Percentiles rank a stretch among this genome's conserved stretches.
phyloP scores from a whole-genome alignment of 2,329 filamentous ascomycete genomes.

The Aspergillus puulaauensis region DNA sequence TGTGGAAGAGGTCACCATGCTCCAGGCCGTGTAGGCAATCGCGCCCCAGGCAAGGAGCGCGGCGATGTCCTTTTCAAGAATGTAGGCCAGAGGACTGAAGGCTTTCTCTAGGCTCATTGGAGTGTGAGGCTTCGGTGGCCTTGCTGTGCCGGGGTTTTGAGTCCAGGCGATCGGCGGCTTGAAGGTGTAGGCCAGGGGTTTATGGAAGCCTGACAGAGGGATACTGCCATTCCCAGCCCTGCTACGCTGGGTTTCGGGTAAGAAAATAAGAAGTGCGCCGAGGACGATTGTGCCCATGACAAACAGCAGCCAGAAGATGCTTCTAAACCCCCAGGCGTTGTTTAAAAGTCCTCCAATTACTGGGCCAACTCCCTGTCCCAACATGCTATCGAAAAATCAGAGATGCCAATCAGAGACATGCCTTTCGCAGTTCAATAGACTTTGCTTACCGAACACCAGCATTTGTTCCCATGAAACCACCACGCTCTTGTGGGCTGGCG shows the following conservation, averaged over 20 bases:
- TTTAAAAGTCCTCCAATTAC: slow-evolving; percentile 42
- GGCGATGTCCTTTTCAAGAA: slow-evolving; percentile 49
- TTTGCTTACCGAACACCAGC: slow-evolving; percentile 26
- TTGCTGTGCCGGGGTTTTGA: neutral
- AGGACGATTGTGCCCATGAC: slow-evolving; percentile 36
- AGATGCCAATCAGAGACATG: neutral
- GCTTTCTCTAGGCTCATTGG: slow-evolving; percentile 34
- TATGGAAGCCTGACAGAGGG: slow-evolving; percentile 39
- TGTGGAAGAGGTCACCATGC: slow-evolving; percentile 50
- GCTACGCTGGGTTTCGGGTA: slow-evolving; percentile 42
- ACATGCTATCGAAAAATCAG: slow-evolving; percentile 34
- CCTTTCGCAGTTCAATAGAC: neutral
- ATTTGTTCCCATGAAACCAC: slow-evolving; percentile 39
- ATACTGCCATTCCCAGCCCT: slow-evolving; percentile 43
- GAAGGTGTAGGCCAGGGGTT: slow-evolving; percentile 38
- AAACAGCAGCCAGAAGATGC: slow-evolving; percentile 46
- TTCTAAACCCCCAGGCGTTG: slow-evolving; percentile 37
- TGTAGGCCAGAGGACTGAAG: slow-evolving; percentile 40
- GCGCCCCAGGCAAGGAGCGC: slow-evolving; percentile 45
- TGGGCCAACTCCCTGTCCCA: slow-evolving; percentile 48
- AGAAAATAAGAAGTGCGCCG: slow-evolving; percentile 40
- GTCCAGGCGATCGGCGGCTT: slow-evolving; percentile 6
- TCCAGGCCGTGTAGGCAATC: slow-evolving; percentile 50
- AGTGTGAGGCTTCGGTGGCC: neutral
- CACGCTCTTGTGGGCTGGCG: slow-evolving; percentile 37